Base-by-base conservation (phyloP, 2,329 filamentous ascomycete species). In the Neopestalotiopsis rosae region DNA sequence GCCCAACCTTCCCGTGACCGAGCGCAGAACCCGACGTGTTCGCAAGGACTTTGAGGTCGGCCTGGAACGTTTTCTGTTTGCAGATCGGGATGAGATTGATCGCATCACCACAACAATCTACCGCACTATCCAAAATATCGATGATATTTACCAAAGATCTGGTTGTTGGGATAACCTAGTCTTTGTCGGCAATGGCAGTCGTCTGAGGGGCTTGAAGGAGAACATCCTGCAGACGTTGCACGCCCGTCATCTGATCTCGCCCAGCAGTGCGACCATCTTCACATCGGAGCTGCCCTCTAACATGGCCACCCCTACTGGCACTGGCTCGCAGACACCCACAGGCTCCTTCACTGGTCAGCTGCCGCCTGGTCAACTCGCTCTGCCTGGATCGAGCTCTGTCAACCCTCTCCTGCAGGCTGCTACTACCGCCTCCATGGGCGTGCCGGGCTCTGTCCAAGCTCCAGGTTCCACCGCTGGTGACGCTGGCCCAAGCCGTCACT, bases 281-380 rank as follows among this genome's bases (percentile, higher is more conserved):
- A 97, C 95, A 45, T 97, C 94, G 28, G 96, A 99, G 81, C 90
- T 98, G 49, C 96, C 96, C 7, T 98, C 94, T 9, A 95, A 96
- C 81, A 89, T 98, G 78, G 94, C 93, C 38, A 98, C 96, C 0
- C 96, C 96, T 1, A 88, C 92, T 12, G 95, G 94, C 24, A 98
- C 95, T 0, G 95, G 95, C 42, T 90, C 94, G 17, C 96, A 97
- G 80, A 98, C 95, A 1, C 97, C 96, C 0, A 94, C 93, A 2
- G 87, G 84, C 74, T 88, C 83, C 72, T 88, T 84, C 78, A 85
- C 79, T 77, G 90, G 77, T 71, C 87, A 90, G 82, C 84, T 89
- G 72, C 45, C 45, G 45, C n/a, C 45, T 20, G 59, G 59, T 24
- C 59, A 62, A 38, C 59, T 59, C 10, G 20, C 57, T 14, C 57